Evolutionary conservation across 2,329 filamentous ascomycete species (phyloP).

Genomic region (Cladophialophora psammophila): DNA sequence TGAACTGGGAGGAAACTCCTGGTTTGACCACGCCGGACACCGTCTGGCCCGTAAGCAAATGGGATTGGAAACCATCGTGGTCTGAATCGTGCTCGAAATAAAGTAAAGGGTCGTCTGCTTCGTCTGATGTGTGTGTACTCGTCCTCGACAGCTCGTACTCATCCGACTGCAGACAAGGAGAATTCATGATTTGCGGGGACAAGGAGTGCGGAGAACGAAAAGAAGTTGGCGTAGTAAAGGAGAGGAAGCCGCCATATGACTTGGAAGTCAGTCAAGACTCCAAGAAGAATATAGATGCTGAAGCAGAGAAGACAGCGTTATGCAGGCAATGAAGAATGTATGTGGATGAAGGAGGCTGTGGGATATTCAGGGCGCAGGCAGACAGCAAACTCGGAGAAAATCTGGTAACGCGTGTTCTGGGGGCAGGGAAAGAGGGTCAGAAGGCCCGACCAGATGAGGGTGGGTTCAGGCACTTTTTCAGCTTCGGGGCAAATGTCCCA

Average conservation of each 20-base stretch:
- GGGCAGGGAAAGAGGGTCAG: background rate
- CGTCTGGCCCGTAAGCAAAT: slow-evolving; percentile 24
- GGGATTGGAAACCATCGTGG: slow-evolving; percentile 29
- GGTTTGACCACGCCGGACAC: slow-evolving; percentile 19
- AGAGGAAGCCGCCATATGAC: slow-evolving; percentile 30
- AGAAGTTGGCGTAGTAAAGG: slow-evolving; percentile 6
- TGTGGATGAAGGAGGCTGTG: slow-evolving; percentile 14
- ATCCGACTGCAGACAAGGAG: slow-evolving; percentile 18
- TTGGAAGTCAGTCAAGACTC: slow-evolving; percentile 5
- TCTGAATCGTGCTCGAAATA: slow-evolving; percentile 21
- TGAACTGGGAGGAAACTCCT: slow-evolving; percentile 18
- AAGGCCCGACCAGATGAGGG: background rate
- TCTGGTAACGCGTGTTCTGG: slow-evolving; percentile 11
- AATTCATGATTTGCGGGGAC: slow-evolving; percentile 30
- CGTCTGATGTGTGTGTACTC: slow-evolving; percentile 29
- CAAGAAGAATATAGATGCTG: slow-evolving; percentile 3
- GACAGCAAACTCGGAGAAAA: slow-evolving; percentile 11
- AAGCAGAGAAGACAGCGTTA: slow-evolving; percentile 9
- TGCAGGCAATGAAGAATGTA: background rate
- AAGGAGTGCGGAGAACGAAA: slow-evolving; percentile 14
- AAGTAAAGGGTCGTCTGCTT: slow-evolving; percentile 20
- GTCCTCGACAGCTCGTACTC: slow-evolving; percentile 35
- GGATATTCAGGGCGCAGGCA: slow-evolving; percentile 19
- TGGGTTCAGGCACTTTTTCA: background rate
- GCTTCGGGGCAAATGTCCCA: background rate